Evolutionary conservation across 176 grass and related monocot species (phyloP).

Genomic region (Hsuehochloa calcarea): DNA sequence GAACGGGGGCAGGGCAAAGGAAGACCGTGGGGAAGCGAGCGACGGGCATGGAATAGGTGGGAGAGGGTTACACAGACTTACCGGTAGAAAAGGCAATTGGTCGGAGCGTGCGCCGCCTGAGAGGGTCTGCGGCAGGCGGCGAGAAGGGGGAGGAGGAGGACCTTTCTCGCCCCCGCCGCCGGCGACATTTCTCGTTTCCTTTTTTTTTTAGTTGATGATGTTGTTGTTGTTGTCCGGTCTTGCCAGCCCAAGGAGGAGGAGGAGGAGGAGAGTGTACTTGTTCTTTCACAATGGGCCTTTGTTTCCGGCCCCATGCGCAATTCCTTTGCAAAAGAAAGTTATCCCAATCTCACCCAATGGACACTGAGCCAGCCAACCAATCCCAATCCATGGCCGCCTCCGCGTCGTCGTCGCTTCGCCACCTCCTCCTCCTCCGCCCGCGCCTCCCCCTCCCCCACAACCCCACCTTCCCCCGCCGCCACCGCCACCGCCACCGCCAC

Average conservation of each 20-base stretch:
- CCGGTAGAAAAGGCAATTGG: background rate
- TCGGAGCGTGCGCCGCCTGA: background rate
- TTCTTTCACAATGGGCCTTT: too few species aligned
- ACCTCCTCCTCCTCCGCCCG: conserved; percentile 36
- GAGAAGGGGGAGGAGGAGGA: too few species aligned
- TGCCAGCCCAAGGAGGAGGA: too few species aligned
- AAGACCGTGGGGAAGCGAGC: background rate
- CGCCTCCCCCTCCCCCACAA: background rate
- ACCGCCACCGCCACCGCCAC: background rate
- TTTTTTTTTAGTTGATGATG: too few species aligned
- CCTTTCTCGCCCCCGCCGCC: conserved; percentile 23
- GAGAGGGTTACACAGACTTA: background rate
- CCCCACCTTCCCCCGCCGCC: background rate
- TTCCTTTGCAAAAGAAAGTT: too few species aligned
- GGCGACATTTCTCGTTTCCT: background rate
- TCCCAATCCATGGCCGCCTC: background rate
- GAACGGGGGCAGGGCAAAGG: background rate
- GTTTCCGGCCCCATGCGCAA: too few species aligned
- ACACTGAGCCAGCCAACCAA: too few species aligned
- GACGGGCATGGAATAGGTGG: background rate
- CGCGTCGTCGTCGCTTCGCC: conserved; percentile 30
- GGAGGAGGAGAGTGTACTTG: too few species aligned
- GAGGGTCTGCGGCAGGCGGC: too few species aligned
- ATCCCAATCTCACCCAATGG: too few species aligned
- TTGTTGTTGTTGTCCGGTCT: too few species aligned